Evolutionary conservation across 2,329 filamentous ascomycete genomes (phyloP).

Genomic region (Pseudocercospora fuligena): DNA sequence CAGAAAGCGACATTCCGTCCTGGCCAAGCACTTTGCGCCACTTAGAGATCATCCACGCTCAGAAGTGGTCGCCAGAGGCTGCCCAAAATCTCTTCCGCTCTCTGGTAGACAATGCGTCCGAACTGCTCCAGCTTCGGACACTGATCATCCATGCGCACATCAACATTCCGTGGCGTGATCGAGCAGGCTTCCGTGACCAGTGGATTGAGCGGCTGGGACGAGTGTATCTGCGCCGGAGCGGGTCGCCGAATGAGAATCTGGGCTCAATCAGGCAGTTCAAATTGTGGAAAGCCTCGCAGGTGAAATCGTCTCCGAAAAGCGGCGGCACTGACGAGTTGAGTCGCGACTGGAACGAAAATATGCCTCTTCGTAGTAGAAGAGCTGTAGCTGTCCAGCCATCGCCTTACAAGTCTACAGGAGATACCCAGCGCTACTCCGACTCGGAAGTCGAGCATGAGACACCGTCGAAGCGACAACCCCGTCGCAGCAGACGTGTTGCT

Average conservation of each 20-base stretch:
- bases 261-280: slow-evolving; percentile 50
- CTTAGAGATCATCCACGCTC: slow-evolving; percentile 76
- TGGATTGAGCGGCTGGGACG: slow-evolving; percentile 74
- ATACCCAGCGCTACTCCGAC: slow-evolving; percentile 34
- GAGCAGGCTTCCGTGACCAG: slow-evolving; percentile 75
- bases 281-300: slow-evolving; percentile 44
- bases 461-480: slow-evolving; percentile 24
- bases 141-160: slow-evolving; percentile 78
- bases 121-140: slow-evolving; percentile 69
- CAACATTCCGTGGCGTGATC: slow-evolving; percentile 77
- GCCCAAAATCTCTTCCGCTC: slow-evolving; percentile 81
- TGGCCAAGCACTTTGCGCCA: slow-evolving; percentile 77
- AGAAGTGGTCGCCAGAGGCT: slow-evolving; percentile 70
- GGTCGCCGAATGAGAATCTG: slow-evolving; percentile 51
- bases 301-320: background rate
- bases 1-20: slow-evolving; percentile 66
- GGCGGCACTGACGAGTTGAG: slow-evolving; percentile 22
- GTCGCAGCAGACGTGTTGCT: slow-evolving; percentile 40
- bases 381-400: slow-evolving; percentile 35
- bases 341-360: slow-evolving; percentile 18
- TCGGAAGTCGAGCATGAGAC: slow-evolving; percentile 22
- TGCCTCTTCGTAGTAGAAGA: slow-evolving; percentile 23
- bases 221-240: slow-evolving; percentile 63
- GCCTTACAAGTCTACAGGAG: slow-evolving; percentile 31
- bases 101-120: slow-evolving; percentile 71